A percentile compares a stretch with the other conserved stretches of the same genome.
Conservation (phyloP, 352 stramenopile genomes). For the Globisporangium cederbergense region DNA sequence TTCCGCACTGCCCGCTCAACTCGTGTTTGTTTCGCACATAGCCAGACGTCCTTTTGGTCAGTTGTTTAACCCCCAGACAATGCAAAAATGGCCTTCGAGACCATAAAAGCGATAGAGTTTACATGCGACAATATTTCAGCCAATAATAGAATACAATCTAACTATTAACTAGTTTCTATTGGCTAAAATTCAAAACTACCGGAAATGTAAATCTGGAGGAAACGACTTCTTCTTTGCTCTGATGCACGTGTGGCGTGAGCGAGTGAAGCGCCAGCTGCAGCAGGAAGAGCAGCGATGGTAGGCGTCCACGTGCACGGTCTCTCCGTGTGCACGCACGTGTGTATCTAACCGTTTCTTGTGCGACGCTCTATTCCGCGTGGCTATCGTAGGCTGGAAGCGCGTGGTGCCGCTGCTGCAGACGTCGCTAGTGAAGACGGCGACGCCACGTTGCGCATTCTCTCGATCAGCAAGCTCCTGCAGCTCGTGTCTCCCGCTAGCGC, state of each 20-base stretch:
- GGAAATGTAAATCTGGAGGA: too few species aligned
- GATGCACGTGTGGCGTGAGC: slow-evolving; percentile 10
- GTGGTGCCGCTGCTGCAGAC: neutral
- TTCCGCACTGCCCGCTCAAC: neutral
- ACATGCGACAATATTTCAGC: too few species aligned
- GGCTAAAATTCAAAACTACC: neutral
- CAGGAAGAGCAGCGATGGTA: slow-evolving; percentile 16
- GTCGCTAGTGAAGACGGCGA: neutral
- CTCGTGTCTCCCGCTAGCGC: neutral
- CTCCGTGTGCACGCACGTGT: neutral
- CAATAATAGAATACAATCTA: too few species aligned
- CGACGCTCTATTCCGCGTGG: neutral
- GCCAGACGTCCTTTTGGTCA: neutral
- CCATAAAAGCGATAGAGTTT: too few species aligned
- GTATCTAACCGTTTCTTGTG: neutral
- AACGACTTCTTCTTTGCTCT: too few species aligned
- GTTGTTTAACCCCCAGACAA: too few species aligned
- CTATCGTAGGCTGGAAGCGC: neutral
- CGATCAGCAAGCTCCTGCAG: slow-evolving; percentile 10
- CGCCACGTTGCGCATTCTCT: neutral
- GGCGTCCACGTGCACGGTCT: neutral
- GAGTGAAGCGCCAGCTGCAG: slow-evolving; percentile 13
- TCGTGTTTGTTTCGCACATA: neutral
- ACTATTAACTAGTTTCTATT: too few species aligned
- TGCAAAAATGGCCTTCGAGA: too few species aligned